Evolutionary conservation across 1,139 yeast genomes (phyloP).

Genomic region (Geotrichum australiense): DNA sequence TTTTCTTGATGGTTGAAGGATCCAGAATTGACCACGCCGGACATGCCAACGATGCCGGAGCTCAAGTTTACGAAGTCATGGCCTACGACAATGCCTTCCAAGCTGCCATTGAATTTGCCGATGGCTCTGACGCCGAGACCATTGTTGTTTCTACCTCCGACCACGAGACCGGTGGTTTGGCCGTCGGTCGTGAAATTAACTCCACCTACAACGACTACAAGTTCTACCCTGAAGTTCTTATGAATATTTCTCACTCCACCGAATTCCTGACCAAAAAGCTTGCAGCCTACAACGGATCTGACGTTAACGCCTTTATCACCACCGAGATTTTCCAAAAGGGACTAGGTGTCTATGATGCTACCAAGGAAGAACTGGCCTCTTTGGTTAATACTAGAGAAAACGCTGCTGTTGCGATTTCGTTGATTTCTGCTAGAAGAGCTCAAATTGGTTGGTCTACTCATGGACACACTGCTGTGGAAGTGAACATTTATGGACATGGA

Average conservation of each 20-base stretch:
- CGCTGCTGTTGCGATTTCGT: conserved; percentile 44
- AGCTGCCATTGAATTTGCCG: conserved; percentile 61
- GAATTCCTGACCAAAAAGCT: conserved; percentile 49
- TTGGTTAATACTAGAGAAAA: conserved; percentile 26
- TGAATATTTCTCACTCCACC: conserved; percentile 63
- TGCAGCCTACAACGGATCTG: conserved; percentile 30
- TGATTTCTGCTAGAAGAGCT: conserved; percentile 61
- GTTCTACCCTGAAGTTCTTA: conserved; percentile 71
- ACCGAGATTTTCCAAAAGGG: conserved; percentile 49
- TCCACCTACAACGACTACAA: conserved; percentile 48
- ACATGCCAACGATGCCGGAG: conserved; percentile 82
- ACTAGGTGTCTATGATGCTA: conserved; percentile 54
- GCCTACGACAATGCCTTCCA: conserved; percentile 71
- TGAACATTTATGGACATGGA: conserved; percentile 63
- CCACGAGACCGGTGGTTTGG: conserved; percentile 88
- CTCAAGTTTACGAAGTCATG: conserved; percentile 71
- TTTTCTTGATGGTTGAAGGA: conserved; percentile 76
- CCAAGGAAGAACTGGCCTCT: conserved; percentile 42
- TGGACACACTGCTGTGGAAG: conserved; percentile 89
- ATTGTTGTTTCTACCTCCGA: conserved; percentile 73
- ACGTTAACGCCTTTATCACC: conserved; percentile 41
- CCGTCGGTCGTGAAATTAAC: conserved; percentile 65
- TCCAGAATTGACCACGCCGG: conserved; percentile 91
- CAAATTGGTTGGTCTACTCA: conserved; percentile 84
- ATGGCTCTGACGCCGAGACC: conserved; percentile 59